Conservation (phyloP, 768 basidiomycete genomes). For the Melanogaster broomeanus region DNA sequence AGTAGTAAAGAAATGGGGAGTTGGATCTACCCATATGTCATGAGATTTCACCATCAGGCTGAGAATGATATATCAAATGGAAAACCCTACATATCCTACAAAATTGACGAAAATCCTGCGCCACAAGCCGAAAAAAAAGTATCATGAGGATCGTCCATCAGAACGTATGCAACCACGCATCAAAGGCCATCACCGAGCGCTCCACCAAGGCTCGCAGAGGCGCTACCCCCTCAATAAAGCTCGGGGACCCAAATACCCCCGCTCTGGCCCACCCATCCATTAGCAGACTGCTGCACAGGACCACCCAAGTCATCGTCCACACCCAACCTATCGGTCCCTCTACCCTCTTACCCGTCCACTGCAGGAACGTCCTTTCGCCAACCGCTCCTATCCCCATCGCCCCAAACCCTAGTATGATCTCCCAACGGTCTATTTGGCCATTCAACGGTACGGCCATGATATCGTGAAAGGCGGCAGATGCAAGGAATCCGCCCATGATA, state of each 20-base stretch:
- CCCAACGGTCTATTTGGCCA: slow-evolving; percentile 42
- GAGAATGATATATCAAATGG: no score
- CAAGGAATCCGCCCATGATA: slow-evolving; percentile 54
- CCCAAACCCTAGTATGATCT: slow-evolving; percentile 49
- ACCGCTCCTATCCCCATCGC: no score
- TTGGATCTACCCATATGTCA: no score
- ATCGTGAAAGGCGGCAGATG: slow-evolving; percentile 58
- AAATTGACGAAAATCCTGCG: no score
- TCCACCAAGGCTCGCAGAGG: no score
- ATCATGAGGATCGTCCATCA: no score
- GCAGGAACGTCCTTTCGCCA: slow-evolving; percentile 38
- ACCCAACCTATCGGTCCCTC: slow-evolving; percentile 29
- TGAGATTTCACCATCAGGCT: no score
- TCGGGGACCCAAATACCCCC: slow-evolving; percentile 12
- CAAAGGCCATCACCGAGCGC: slow-evolving; percentile 6
- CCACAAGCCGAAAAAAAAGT: no score
- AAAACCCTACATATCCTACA: no score
- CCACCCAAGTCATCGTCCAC: no score
- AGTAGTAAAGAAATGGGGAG: no score
- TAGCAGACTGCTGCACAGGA: slow-evolving; percentile 23
- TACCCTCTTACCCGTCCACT: slow-evolving; percentile 25
- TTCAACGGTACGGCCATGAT: slow-evolving; percentile 55
- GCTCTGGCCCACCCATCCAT: slow-evolving; percentile 19
- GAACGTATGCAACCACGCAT: slow-evolving; percentile 5
- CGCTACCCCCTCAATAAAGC: no score